Conservation (phyloP, 352 stramenopile genomes). For the Phytopythium oedochilum region DNA sequence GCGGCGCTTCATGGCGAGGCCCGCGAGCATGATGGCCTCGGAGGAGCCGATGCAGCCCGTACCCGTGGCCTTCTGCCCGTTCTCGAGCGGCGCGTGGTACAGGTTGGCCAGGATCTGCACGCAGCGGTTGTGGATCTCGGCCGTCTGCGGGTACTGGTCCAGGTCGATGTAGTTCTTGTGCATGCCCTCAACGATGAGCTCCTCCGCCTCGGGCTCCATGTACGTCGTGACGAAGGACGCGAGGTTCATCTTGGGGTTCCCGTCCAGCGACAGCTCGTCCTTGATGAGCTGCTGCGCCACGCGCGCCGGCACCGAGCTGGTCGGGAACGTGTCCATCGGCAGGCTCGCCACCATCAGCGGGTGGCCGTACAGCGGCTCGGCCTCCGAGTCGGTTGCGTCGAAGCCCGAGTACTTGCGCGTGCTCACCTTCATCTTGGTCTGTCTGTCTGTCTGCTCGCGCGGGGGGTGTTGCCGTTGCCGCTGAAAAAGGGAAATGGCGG, state of each 20-base stretch:
- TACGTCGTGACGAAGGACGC: conserved; percentile 91
- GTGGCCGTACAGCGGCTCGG: conserved; percentile 75
- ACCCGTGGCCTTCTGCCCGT: conserved; percentile 58
- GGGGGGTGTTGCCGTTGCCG: conserved; percentile 1
- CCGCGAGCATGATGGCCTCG: conserved; percentile 90
- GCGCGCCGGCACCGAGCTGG: conserved; percentile 58
- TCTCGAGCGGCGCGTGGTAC: conserved; percentile 74
- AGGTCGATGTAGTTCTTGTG: conserved; percentile 93
- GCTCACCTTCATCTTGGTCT: conserved; percentile 36
- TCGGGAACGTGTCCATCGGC: conserved; percentile 61
- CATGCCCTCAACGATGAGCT: conserved; percentile 86
- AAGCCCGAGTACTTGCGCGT: conserved; percentile 25
- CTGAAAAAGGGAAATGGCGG: background rate
- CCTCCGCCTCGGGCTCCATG: conserved; percentile 89
- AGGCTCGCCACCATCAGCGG: conserved; percentile 71
- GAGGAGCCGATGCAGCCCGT: conserved; percentile 91
- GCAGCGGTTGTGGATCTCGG: conserved; percentile 91
- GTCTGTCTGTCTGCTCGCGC: no score
- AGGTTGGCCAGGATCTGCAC: conserved; percentile 91
- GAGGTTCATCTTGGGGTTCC: conserved; percentile 90
- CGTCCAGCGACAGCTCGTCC: conserved; percentile 87
- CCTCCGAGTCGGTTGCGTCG: conserved; percentile 24
- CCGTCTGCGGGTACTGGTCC: conserved; percentile 91
- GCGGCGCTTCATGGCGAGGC: conserved; percentile 89
- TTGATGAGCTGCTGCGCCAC: conserved; percentile 87